phyloP scores from a whole-genome alignment of 257 asterid species.

The Solanum boliviense region DNA sequence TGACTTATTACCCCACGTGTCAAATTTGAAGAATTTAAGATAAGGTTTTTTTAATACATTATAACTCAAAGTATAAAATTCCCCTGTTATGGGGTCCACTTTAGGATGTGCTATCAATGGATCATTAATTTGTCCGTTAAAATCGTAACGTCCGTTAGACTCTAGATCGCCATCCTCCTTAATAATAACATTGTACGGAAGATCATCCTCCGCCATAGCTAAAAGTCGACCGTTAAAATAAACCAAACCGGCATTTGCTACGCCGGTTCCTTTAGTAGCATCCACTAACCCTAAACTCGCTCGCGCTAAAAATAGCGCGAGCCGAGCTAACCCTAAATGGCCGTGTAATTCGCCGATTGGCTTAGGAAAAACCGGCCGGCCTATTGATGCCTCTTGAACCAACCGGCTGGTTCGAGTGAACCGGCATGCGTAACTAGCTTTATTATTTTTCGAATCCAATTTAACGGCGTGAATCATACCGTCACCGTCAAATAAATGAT shows the following conservation, averaged over 20 bases:
- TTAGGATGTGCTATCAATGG: conserved; percentile 56
- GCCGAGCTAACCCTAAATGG: conserved; percentile 48
- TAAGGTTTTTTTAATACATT: conserved; percentile 25
- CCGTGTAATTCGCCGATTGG: conserved; percentile 62
- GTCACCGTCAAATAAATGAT: conserved; percentile 65
- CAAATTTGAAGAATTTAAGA: conserved; percentile 38
- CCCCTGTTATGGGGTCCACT: conserved; percentile 45
- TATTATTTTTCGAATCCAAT: conserved; percentile 1
- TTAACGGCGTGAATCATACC: conserved; percentile 61
- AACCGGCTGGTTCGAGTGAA: conserved; percentile 41
- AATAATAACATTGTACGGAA: conserved; percentile 31
- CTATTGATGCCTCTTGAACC: conserved; percentile 28
- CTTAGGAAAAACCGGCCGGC: conserved; percentile 40
- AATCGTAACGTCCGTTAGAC: conserved; percentile 35
- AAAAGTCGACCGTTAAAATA: conserved; percentile 40
- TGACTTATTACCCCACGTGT: conserved; percentile 20
- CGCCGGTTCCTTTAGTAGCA: conserved; percentile 17
- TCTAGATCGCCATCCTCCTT: conserved; percentile 29
- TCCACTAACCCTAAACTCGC: conserved; percentile 19
- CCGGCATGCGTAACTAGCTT: conserved; percentile 44
- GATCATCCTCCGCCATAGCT: conserved; percentile 58
- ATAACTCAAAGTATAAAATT: conserved; percentile 36
- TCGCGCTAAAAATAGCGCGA: conserved; percentile 29
- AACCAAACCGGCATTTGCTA: conserved; percentile 40
- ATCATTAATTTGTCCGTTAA: conserved; percentile 25